These are phyloP conservation scores for Lepidium campestre DNA, from an alignment of 441 rosid species.

Conservation along the genomic window DNA sequence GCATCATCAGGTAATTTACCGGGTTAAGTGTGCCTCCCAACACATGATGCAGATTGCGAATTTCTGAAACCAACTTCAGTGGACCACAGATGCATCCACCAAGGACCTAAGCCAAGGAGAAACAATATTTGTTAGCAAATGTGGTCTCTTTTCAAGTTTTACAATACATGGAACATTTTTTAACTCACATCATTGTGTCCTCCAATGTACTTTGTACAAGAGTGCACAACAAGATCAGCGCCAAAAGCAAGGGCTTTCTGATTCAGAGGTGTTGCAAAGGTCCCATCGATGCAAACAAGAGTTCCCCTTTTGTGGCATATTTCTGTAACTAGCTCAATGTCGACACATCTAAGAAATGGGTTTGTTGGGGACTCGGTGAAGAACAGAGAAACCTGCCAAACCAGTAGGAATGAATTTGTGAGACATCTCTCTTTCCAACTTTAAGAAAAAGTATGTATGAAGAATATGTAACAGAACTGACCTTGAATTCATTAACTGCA, in stretches of 20 bases:
- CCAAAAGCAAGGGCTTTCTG: constrained; percentile 94
- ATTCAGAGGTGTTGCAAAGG: constrained; percentile 96
- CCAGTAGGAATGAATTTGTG: background rate
- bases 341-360: constrained; percentile 94
- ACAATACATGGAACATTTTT: constrained; percentile 9
- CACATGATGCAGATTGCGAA: constrained; percentile 87
- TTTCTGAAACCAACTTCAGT: constrained; percentile 52
- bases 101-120: constrained; percentile 57
- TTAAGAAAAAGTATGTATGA: background rate
- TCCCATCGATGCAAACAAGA: constrained; percentile 94
- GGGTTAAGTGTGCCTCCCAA: constrained; percentile 93
- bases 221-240: constrained; percentile 93
- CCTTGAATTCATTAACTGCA: constrained; percentile 66
- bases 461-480: constrained; percentile 29
- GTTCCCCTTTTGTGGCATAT: constrained; percentile 88
- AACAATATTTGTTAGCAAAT: background rate
- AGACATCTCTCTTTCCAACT: background rate
- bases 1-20: constrained; percentile 34
- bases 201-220: constrained; percentile 88
- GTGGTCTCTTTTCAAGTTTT: background rate
- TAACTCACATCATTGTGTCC: constrained; percentile 93
- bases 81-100: constrained; percentile 92
- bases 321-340: constrained; percentile 77
- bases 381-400: constrained; percentile 78
- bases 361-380: constrained; percentile 96